These are phyloP conservation scores for Priceomyces medius DNA, from an alignment of 805 yeast species.

Conservation along the genomic window DNA sequence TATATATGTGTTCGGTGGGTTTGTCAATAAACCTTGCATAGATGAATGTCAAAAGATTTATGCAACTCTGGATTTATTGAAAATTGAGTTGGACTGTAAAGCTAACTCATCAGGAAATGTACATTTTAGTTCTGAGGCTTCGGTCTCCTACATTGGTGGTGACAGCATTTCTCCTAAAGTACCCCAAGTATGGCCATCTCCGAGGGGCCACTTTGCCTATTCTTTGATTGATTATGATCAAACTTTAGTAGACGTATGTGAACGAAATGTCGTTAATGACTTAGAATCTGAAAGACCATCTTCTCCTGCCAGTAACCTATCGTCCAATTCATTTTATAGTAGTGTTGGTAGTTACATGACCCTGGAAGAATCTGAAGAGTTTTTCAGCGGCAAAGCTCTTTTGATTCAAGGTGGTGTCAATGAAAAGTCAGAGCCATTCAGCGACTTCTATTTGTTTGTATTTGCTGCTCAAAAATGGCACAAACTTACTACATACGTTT, in stretches of 20 bases:
- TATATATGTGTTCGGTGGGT: slow-evolving; percentile 43
- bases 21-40: slow-evolving; percentile 13
- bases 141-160: slow-evolving; percentile 9
- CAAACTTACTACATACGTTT: slow-evolving; percentile 30
- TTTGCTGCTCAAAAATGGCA: slow-evolving; percentile 38
- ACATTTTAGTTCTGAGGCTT: slow-evolving; percentile 14
- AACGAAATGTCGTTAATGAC: slow-evolving; percentile 4
- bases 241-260: slow-evolving; percentile 19
- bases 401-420: slow-evolving; percentile 43
- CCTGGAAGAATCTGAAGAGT: slow-evolving; percentile 14
- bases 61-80: slow-evolving; percentile 34
- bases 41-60: slow-evolving; percentile 21
- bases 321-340: not conserved
- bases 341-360: slow-evolving; percentile 1
- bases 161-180: not conserved
- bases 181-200: slow-evolving; percentile 26
- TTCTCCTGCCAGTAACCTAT: slow-evolving; percentile 2
- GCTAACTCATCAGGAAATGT: slow-evolving; percentile 6
- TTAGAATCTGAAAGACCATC: not conserved
- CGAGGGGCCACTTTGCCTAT: slow-evolving; percentile 41
- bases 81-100: slow-evolving; percentile 28
- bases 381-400: slow-evolving; percentile 28
- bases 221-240: slow-evolving; percentile 25
- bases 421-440: slow-evolving; percentile 25
- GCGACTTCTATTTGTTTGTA: slow-evolving; percentile 33